Conservation (phyloP, 2,329 filamentous ascomycete genomes). For the Exserohilum rostratum region DNA sequence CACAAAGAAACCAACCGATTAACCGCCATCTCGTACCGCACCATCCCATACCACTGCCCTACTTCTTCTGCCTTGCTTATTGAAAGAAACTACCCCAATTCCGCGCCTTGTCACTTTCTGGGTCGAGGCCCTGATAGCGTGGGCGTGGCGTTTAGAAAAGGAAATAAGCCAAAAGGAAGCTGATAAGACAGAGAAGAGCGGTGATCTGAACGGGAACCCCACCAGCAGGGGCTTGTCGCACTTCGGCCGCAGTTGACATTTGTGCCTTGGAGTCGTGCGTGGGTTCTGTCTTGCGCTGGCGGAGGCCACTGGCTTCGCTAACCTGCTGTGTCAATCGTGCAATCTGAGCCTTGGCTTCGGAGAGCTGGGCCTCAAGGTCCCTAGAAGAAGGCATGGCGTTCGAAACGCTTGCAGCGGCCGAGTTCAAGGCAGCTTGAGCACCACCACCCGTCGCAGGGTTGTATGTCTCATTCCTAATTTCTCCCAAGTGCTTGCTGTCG, state of each 20-base stretch:
- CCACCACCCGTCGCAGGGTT: conserved; percentile 46
- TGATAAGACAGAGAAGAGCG: conserved; percentile 81
- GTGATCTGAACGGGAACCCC: conserved; percentile 88
- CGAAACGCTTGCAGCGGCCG: conserved; percentile 58
- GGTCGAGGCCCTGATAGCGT: conserved; percentile 26
- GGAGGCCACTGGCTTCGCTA: conserved; percentile 64
- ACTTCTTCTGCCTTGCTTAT: conserved; percentile 7
- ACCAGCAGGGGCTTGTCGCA: conserved; percentile 62
- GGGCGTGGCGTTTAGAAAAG: conserved; percentile 73
- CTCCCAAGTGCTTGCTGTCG: conserved; percentile 50
- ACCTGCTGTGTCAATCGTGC: conserved; percentile 68
- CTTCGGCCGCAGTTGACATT: conserved; percentile 58
- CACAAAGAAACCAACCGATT: conserved; percentile 30
- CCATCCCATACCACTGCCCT: conserved; percentile 8
- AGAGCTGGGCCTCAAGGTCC: conserved; percentile 74
- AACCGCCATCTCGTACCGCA: conserved; percentile 6
- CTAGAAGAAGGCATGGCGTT: conserved; percentile 58
- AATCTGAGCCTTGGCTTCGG: conserved; percentile 76
- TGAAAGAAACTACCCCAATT: conserved; percentile 20
- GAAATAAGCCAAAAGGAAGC: conserved; percentile 93
- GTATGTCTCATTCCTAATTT: conserved; percentile 49
- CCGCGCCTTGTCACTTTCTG: conserved; percentile 23
- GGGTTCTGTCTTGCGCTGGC: conserved; percentile 75
- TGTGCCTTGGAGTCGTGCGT: conserved; percentile 59
- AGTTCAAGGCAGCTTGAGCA: conserved; percentile 48